These are phyloP conservation scores for Lentinula sp. DNA, from an alignment of 768 basidiomycete species.

Conservation along the genomic window DNA sequence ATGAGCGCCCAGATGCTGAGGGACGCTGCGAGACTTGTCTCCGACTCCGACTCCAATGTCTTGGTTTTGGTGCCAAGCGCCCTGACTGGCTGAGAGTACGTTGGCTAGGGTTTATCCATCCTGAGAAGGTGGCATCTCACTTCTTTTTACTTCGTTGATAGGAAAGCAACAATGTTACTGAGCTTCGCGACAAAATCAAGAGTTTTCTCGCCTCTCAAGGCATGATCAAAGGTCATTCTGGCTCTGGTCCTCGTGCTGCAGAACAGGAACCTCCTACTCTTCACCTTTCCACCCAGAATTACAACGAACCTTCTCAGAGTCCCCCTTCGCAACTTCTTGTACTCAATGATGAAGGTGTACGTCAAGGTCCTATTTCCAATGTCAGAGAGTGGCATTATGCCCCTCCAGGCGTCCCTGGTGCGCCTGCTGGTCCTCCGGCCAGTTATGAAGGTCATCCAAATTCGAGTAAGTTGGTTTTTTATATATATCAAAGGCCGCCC, in stretches of 20 bases:
- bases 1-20: conserved; percentile 58
- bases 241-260: conserved; percentile 50
- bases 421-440: conserved; percentile 18
- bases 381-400: conserved; percentile 14
- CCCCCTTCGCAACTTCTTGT: conserved; percentile 22
- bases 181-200: conserved; percentile 75
- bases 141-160: conserved; percentile 22
- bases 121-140: conserved; percentile 5
- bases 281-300: conserved; percentile 31
- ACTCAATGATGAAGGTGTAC: conserved; percentile 15
- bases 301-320: conserved; percentile 30
- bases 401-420: not conserved
- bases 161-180: conserved; percentile 65
- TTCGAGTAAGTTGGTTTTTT: not conserved
- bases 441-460: not conserved
- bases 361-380: conserved; percentile 16
- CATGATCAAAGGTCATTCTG: conserved; percentile 87
- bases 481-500: not conserved
- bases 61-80: conserved; percentile 81
- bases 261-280: conserved; percentile 39
- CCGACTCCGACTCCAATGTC: conserved; percentile 76
- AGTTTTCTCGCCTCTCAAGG: conserved; percentile 73
- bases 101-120: conserved; percentile 9
- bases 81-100: conserved; percentile 81
- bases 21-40: conserved; percentile 72